Conservation (phyloP, 164 flowering plant species). For the Tinospora cordifolia region DNA sequence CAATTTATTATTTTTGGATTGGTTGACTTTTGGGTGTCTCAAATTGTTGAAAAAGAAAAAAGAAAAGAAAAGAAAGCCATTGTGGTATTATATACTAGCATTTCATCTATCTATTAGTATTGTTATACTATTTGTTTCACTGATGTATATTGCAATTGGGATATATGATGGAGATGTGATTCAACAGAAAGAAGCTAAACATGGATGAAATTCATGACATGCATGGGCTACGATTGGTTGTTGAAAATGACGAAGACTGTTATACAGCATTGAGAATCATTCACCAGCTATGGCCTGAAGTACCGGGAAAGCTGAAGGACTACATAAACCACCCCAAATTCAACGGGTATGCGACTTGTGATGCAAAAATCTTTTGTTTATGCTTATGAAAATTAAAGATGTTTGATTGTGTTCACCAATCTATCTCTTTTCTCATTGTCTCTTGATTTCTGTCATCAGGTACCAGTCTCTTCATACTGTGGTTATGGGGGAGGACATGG, state of each 20-base stretch:
- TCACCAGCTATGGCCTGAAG: constrained; percentile 69
- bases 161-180: neutral
- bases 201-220: constrained; percentile 92
- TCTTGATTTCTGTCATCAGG: constrained; percentile 28
- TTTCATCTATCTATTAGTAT: too few species aligned
- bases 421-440: neutral
- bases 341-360: constrained; percentile 56
- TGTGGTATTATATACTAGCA: too few species aligned
- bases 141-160: too few species aligned
- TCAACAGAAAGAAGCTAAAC: constrained; percentile 70
- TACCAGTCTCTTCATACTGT: constrained; percentile 92
- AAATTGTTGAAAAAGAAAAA: too few species aligned
- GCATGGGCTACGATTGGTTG: constrained; percentile 80
- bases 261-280: constrained; percentile 60
- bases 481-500: constrained; percentile 68
- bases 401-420: neutral
- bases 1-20: too few species aligned
- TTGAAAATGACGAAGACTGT: constrained; percentile 79
- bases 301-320: constrained; percentile 83
- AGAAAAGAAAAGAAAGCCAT: too few species aligned
- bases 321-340: constrained; percentile 69
- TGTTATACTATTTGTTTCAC: too few species aligned
- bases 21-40: too few species aligned
- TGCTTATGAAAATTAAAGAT: neutral
- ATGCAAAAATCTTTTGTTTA: too few species aligned